Percentiles rank a stretch among this genome's conserved stretches.
phyloP scores from a whole-genome alignment of 768 basidiomycete species.

The Lactarius vividus region DNA sequence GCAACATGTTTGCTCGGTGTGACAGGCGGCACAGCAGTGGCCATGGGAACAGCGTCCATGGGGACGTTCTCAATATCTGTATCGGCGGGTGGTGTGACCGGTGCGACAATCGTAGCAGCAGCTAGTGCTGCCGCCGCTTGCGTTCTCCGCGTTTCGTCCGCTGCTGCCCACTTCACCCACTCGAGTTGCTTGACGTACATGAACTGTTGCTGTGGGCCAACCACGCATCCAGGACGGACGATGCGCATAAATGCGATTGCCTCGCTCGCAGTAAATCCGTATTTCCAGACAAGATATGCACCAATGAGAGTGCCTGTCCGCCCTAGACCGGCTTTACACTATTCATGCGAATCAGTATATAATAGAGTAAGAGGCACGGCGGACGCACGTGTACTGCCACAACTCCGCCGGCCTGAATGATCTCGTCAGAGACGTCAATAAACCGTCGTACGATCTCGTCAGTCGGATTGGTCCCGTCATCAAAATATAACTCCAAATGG shows the following conservation, averaged over 20 bases:
- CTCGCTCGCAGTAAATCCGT: slow-evolving; percentile 93
- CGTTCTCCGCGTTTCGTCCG: slow-evolving; percentile 67
- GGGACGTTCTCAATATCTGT: slow-evolving; percentile 53
- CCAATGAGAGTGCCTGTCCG: slow-evolving; percentile 96
- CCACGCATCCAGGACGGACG: slow-evolving; percentile 89
- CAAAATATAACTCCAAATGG: slow-evolving; percentile 92
- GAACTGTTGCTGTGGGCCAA: slow-evolving; percentile 91
- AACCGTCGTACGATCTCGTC: slow-evolving; percentile 93
- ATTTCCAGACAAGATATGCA: slow-evolving; percentile 98
- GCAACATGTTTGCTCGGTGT: slow-evolving; percentile 79
- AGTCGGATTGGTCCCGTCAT: slow-evolving; percentile 97
- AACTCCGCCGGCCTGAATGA: slow-evolving; percentile 74
- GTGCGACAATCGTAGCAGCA: slow-evolving; percentile 55
- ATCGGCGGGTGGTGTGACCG: slow-evolving; percentile 80
- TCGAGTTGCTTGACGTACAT: slow-evolving; percentile 93
- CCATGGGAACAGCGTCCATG: slow-evolving; percentile 27
- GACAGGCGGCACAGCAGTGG: slow-evolving; percentile 57
- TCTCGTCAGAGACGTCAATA: slow-evolving; percentile 77
- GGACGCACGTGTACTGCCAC: slow-evolving; percentile 82
- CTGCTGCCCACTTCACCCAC: slow-evolving; percentile 91
- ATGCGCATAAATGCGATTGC: slow-evolving; percentile 99
- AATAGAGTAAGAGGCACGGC: slow-evolving; percentile 9
- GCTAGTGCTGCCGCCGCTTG: slow-evolving; percentile 41
- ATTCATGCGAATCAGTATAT: slow-evolving; percentile 25
- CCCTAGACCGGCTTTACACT: slow-evolving; percentile 97